Conservation (phyloP, 768 basidiomycete species). For the Lactarius psammicola region DNA sequence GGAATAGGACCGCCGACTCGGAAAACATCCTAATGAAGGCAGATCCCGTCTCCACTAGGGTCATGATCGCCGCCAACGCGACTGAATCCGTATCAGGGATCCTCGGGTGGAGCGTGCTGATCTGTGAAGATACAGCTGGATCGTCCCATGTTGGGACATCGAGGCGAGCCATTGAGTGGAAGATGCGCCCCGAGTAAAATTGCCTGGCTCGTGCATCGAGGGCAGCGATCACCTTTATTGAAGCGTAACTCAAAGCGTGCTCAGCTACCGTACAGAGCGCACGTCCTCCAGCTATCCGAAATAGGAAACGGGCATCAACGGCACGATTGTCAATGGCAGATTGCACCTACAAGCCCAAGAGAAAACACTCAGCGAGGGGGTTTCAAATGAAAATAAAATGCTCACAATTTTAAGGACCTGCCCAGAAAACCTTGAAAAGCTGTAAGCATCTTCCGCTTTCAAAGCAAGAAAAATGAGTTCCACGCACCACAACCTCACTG, state of each 20-base stretch:
- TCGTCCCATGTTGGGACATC: constrained; percentile 77
- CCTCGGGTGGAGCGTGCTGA: constrained; percentile 53
- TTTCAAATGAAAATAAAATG: background rate
- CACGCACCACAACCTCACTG: constrained; percentile 18
- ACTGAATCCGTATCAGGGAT: constrained; percentile 38
- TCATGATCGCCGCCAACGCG: constrained; percentile 59
- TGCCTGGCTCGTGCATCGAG: constrained; percentile 58
- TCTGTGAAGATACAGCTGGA: constrained; percentile 60
- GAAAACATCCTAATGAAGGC: constrained; percentile 52
- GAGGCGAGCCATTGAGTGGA: constrained; percentile 64
- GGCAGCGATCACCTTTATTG: constrained; percentile 42
- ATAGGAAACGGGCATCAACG: constrained; percentile 21
- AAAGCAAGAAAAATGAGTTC: background rate
- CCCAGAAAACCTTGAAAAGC: constrained; percentile 18
- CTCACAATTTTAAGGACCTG: constrained; percentile 30
- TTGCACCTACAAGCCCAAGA: constrained; percentile 10
- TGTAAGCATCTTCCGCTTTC: background rate
- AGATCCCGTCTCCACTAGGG: constrained; percentile 42
- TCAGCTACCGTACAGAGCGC: constrained; percentile 49
- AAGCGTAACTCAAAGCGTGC: constrained; percentile 46
- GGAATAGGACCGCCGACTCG: constrained; percentile 58
- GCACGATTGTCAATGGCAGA: constrained; percentile 23
- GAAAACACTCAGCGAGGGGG: background rate
- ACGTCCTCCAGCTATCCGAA: constrained; percentile 43
- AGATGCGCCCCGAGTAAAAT: constrained; percentile 61